Conservation (phyloP, 768 basidiomycete species). For the Auriscalpium orientale region DNA sequence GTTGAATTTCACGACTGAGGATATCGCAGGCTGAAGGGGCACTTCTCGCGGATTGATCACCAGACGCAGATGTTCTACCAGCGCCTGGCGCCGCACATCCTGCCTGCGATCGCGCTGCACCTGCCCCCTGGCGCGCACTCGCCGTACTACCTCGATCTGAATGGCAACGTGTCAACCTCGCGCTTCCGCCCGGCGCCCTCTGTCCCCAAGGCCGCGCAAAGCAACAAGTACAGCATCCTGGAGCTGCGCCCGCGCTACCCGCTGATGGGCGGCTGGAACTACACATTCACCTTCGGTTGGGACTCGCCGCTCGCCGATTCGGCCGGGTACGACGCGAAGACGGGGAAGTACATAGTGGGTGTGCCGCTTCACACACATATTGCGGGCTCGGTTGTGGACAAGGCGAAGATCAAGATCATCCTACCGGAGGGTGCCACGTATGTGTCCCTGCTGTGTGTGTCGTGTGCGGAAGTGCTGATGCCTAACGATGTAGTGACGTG, state of each 20-base stretch:
- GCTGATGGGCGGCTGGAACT: slow-evolving; percentile 95
- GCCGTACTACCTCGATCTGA: slow-evolving; percentile 84
- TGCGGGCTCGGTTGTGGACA: slow-evolving; percentile 72
- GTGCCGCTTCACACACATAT: slow-evolving; percentile 83
- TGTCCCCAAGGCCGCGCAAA: slow-evolving; percentile 45
- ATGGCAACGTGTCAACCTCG: slow-evolving; percentile 97
- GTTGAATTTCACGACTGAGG: not conserved
- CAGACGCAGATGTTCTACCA: slow-evolving; percentile 71
- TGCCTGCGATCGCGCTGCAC: slow-evolving; percentile 66
- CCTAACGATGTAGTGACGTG: slow-evolving; percentile 51
- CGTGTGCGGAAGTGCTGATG: not conserved
- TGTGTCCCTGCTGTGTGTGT: slow-evolving; percentile 26
- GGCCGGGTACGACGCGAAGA: slow-evolving; percentile 53
- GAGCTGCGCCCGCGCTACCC: slow-evolving; percentile 90
- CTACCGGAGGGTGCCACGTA: slow-evolving; percentile 95
- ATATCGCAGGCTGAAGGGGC: slow-evolving; percentile 72
- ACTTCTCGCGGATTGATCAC: slow-evolving; percentile 88
- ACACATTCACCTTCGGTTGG: slow-evolving; percentile 90
- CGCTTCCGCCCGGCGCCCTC: slow-evolving; percentile 66
- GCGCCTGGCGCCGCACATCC: slow-evolving; percentile 56
- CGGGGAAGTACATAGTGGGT: slow-evolving; percentile 62
- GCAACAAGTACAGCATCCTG: slow-evolving; percentile 54
- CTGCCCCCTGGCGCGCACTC: slow-evolving; percentile 79
- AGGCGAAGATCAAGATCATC: slow-evolving; percentile 72
- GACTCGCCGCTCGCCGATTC: slow-evolving; percentile 79